Base-by-base conservation (phyloP, 1,139 yeast species). In the Groenewaldozyma sp. region DNA sequence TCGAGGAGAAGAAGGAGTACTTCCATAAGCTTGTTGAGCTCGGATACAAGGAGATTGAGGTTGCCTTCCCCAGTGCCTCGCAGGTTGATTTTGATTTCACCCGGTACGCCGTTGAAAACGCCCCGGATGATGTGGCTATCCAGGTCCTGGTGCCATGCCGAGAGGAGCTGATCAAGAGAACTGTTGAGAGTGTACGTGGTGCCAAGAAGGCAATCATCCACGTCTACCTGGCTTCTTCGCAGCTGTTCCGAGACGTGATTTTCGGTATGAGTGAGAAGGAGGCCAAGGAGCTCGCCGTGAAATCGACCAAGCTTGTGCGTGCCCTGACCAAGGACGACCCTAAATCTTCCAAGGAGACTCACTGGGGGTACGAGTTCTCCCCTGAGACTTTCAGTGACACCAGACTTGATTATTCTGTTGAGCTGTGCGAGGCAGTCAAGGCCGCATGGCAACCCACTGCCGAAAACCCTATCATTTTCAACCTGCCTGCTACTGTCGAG, bases 401-500 rank as follows among this genome's bases (percentile, higher is more conserved):
- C 24, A 81, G 84, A 35, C 73, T 80, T 17, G 94, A 83, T 39
- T 88, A 74, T 56, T 88, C 93, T 11, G 68, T 91, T 13, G 74
- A 79, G 56, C 78, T 91, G 38, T 86, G 96, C 65, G 95, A 88
- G 60, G 95, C 95, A n/a, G 97, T 91, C 36, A 84, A 84, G 64
- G 68, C 68, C 22, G 96, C 91, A 6, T 91, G 98, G 98, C 16
- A 31, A 16, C 97, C 97, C 39, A 64, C 83, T 4, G 78, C 52
- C 24, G 91, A 82, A 44, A 72, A 75, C 50, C 95, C 95, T 45
- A 86, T 91, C 53, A 86, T 91, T 52, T 88, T 91, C 72, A 91
- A 91, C 67, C 72, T 91, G 53, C 98, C 98, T 9, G 97, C 98
- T 32, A 91, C 98, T n/a, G 97, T 91, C 29, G 98, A 91, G 67